phyloP scores from a whole-genome alignment of 371 early-diverging fungal genomes.

The Syncephalastrum racemosum region DNA sequence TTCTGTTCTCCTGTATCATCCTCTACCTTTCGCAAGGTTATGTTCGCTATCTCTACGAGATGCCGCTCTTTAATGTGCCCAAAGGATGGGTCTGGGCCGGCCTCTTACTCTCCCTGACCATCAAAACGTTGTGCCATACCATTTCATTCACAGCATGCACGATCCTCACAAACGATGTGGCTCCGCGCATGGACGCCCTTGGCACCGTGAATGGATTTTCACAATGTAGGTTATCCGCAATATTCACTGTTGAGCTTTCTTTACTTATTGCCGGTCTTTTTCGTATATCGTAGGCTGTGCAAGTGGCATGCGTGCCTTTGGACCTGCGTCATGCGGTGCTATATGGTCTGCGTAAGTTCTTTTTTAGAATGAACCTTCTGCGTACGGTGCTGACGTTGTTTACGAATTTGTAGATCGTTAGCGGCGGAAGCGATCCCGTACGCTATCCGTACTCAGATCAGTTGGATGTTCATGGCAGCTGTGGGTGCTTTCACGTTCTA shows the following conservation, averaged over 20 bases:
- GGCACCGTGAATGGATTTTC: conserved; percentile 46
- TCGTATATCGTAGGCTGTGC: conserved; percentile 34
- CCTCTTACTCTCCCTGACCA: conserved; percentile 20
- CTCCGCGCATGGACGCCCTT: conserved; percentile 28
- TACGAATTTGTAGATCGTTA: conserved; percentile 19
- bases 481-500: conserved; percentile 27
- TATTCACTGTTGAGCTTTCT: not conserved
- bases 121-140: conserved; percentile 40
- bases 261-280: not conserved
- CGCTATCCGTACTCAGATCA: conserved; percentile 25
- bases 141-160: conserved; percentile 37
- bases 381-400: not conserved
- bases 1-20: conserved; percentile 38
- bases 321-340: conserved; percentile 45
- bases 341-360: conserved; percentile 41
- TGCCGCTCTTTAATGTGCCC: conserved; percentile 31
- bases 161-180: conserved; percentile 36
- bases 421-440: conserved; percentile 27
- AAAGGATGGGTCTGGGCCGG: conserved; percentile 51
- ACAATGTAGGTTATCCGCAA: conserved; percentile 27
- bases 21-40: conserved; percentile 41
- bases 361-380: not conserved
- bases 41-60: conserved; percentile 29
- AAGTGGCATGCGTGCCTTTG: conserved; percentile 40
- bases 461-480: conserved; percentile 20